A percentile compares a stretch with the other conserved stretches of the same genome.
phyloP scores from a whole-genome alignment of 1,284 basidiomycete species.

The Naganishia liquefaciens region DNA sequence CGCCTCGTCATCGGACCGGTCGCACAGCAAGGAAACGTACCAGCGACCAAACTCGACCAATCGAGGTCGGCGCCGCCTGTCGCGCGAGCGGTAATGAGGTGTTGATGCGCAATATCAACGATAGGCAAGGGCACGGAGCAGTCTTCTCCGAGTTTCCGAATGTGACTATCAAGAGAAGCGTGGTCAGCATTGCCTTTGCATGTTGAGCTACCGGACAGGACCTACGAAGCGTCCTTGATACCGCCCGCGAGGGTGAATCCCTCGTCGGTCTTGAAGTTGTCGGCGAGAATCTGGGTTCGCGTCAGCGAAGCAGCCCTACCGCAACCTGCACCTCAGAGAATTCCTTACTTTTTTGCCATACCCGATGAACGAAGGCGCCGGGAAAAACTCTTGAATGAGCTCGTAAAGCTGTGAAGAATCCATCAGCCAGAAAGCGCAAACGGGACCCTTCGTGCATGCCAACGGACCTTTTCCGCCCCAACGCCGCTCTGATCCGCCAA shows the following conservation, averaged over 20 bases:
- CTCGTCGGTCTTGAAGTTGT: slow-evolving; percentile 71
- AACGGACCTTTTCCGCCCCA: slow-evolving; percentile 58
- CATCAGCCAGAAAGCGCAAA: slow-evolving; percentile 6
- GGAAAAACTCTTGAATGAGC: slow-evolving; percentile 61
- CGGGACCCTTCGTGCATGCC: not conserved
- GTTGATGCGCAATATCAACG: slow-evolving; percentile 72
- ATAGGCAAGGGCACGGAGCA: slow-evolving; percentile 77
- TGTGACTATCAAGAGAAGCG: slow-evolving; percentile 46
- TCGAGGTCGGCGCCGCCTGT: slow-evolving; percentile 52
- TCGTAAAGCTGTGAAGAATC: slow-evolving; percentile 48
- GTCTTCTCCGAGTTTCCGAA: slow-evolving; percentile 58
- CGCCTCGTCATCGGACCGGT: not conserved
- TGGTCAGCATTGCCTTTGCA: no score
- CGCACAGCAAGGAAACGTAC: not conserved
- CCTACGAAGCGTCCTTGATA: slow-evolving; percentile 73
- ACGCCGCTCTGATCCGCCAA: slow-evolving; percentile 82
- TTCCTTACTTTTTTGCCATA: slow-evolving; percentile 36
- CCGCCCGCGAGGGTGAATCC: slow-evolving; percentile 88
- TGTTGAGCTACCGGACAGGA: no score
- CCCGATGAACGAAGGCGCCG: slow-evolving; percentile 39
- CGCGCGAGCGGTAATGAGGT: slow-evolving; percentile 74
- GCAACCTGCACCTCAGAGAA: not conserved
- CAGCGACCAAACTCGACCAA: slow-evolving; percentile 51
- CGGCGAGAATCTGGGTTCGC: slow-evolving; percentile 42
- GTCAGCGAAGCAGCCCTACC: not conserved